Evolutionary conservation across 1,284 basidiomycete species (phyloP).

Genomic region (Cryptococcus sp.): DNA sequence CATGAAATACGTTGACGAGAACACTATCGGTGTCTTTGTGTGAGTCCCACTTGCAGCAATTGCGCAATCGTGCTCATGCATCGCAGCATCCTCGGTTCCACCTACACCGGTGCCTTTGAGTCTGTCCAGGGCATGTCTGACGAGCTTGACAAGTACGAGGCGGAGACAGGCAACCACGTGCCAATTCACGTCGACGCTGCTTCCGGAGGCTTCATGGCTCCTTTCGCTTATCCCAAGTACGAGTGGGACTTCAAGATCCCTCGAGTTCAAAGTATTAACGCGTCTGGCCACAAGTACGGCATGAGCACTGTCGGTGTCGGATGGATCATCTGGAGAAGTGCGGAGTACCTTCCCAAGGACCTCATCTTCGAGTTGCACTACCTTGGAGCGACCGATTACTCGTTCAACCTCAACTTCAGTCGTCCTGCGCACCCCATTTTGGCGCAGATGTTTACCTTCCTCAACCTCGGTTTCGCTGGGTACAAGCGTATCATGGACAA

Average conservation of each 20-base stretch:
- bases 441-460: slow-evolving; percentile 87
- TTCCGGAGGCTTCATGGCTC: slow-evolving; percentile 77
- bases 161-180: slow-evolving; percentile 72
- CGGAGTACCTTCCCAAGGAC: slow-evolving; percentile 76
- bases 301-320: slow-evolving; percentile 78
- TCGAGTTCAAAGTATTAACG: slow-evolving; percentile 67
- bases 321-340: slow-evolving; percentile 81
- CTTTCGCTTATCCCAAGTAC: slow-evolving; percentile 64
- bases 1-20: slow-evolving; percentile 87
- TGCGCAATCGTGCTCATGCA: background rate
- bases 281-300: slow-evolving; percentile 88
- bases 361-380: slow-evolving; percentile 93
- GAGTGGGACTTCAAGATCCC: slow-evolving; percentile 84
- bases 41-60: slow-evolving; percentile 18
- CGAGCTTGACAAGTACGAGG: slow-evolving; percentile 82
- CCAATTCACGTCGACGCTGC: slow-evolving; percentile 73
- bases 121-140: slow-evolving; percentile 84
- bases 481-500: slow-evolving; percentile 69
- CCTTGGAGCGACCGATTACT: slow-evolving; percentile 60
- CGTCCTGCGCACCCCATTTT: slow-evolving; percentile 79
- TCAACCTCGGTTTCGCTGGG: slow-evolving; percentile 77
- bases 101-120: slow-evolving; percentile 93
- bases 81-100: slow-evolving; percentile 56
- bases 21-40: slow-evolving; percentile 58
- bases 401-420: slow-evolving; percentile 94